Evolutionary conservation across 768 basidiomycete species (phyloP), one percentile per base, ranked within the genome.

Genomic region (Phallus indusiatus): DNA sequence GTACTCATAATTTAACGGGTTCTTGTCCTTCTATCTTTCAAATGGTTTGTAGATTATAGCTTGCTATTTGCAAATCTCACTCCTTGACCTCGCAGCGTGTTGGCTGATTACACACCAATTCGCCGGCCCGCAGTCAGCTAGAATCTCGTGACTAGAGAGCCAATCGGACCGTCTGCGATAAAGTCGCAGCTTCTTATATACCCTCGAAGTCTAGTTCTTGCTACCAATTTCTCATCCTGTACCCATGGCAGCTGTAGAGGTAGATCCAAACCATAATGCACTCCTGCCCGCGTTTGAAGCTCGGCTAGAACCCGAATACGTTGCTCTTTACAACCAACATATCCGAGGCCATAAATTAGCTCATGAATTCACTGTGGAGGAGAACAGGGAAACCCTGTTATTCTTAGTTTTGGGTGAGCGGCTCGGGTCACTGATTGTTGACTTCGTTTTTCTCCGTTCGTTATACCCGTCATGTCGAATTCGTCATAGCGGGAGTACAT

Each of bases 211-310:
- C 4, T 28, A 28, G 2, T 22, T 34, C 50, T 12, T 14, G 11
- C 18, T 51, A 12, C 21, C 50, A 22, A 12, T 51, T 20, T 51
- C 28, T 34, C 18, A 22, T 34, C 50, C 50, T 16, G 18, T 18
- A 22, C 11, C 18, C 47, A 51, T 51, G 50, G 11, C 50, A 20
- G 22, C 22, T 33, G 50, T 59, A 20, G 42, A 42, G 42, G 42
- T 42, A 14, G 57, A 59, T 24, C 57, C 57, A 50, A 20, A 21
- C 7, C 57, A 59, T 48, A 59, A 59, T n/a, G 17, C 57, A 20
- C 57, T 59, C 28, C 50, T 59, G 8, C 57, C 57, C 6, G 49
- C 52, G 24, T 59, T 59, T 42, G 57, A 59, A 28, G 57, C 57
- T 20, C 57, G 9, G 14, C 28, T 59, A 16, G 36, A 48, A 24